Percentiles rank a stretch among this genome's conserved stretches.
These are phyloP conservation scores for Sarcomyxa edulis DNA, from an alignment of 768 basidiomycete genomes.

Conservation along the genomic window DNA sequence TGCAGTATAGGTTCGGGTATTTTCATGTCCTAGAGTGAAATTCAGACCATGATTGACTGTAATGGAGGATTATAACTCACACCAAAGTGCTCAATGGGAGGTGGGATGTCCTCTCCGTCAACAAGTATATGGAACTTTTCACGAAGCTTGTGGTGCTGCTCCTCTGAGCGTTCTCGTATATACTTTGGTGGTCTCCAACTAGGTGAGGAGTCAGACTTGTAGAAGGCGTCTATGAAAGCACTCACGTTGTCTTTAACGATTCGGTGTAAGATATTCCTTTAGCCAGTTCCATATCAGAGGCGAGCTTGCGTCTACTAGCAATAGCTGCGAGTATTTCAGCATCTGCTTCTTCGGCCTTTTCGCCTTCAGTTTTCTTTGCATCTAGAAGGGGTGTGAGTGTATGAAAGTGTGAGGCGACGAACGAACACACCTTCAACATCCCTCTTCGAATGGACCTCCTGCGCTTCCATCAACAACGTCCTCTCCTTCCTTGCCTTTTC, in stretches of 20 bases:
- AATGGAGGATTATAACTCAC: conserved; percentile 30
- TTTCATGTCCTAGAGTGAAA: conserved; percentile 85
- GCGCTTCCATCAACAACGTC: conserved; percentile 87
- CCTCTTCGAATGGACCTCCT: conserved; percentile 86
- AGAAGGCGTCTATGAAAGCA: background rate
- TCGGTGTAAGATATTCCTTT: conserved; percentile 91
- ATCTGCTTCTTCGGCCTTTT: conserved; percentile 85
- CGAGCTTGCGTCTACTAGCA: conserved; percentile 84
- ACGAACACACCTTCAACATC: conserved; percentile 65
- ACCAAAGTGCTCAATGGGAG: conserved; percentile 85
- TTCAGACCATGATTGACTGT: conserved; percentile 6
- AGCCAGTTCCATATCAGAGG: conserved; percentile 89
- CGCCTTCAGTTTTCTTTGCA: conserved; percentile 80
- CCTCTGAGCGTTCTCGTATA: conserved; percentile 64
- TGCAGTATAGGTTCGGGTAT: conserved; percentile 84
- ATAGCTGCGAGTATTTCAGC: conserved; percentile 90
- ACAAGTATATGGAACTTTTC: conserved; percentile 92
- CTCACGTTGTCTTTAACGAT: conserved; percentile 72
- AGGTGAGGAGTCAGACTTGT: conserved; percentile 5
- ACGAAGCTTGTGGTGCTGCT: conserved; percentile 68
- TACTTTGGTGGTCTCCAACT: conserved; percentile 90
- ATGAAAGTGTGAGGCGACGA: background rate
- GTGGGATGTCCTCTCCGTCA: conserved; percentile 92
- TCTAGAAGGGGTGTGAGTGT: conserved; percentile 34
- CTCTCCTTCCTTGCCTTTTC: conserved; percentile 81